Evolutionary conservation across 73 alveolate species (phyloP).

Genomic region (Loxodes magnus): DNA sequence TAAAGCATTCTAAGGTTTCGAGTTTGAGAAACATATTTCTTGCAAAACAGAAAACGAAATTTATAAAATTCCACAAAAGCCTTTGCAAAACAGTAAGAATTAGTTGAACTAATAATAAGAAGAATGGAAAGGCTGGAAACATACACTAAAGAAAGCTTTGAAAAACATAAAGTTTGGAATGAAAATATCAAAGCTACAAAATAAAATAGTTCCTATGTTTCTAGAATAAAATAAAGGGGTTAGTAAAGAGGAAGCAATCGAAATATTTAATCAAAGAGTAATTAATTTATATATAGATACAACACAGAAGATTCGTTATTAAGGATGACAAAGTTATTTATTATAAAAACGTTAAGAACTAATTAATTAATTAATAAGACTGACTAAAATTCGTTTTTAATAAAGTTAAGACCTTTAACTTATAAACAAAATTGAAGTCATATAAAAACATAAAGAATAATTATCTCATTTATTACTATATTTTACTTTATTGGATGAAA

Average conservation of each 20-base stretch:
- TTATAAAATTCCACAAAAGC: conserved; percentile 28
- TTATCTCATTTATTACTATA: too few species aligned
- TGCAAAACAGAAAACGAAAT: conserved; percentile 76
- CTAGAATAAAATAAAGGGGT: conserved; percentile 3
- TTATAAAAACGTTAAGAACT: too few species aligned
- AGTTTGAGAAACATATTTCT: conserved; percentile 61
- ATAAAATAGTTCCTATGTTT: background rate
- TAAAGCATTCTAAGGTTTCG: conserved; percentile 58
- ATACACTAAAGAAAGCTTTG: background rate
- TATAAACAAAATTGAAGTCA: too few species aligned
- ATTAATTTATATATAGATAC: background rate
- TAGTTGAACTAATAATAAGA: background rate
- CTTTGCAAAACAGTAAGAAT: conserved; percentile 6
- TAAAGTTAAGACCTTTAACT: too few species aligned
- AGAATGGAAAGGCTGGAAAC: conserved; percentile 9
- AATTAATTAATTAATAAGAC: too few species aligned
- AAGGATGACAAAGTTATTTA: conserved; percentile 1
- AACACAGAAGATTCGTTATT: background rate
- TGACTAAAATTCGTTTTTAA: too few species aligned
- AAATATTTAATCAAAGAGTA: background rate
- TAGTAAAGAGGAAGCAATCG: background rate
- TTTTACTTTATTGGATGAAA: too few species aligned
- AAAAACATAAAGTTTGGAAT: background rate
- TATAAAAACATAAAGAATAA: too few species aligned
- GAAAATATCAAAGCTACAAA: background rate